A percentile compares a stretch with the other conserved stretches of the same genome.
These are phyloP conservation scores for Drechslerella dactyloides DNA, from an alignment of 2,329 filamentous ascomycete genomes.

Conservation along the genomic window DNA sequence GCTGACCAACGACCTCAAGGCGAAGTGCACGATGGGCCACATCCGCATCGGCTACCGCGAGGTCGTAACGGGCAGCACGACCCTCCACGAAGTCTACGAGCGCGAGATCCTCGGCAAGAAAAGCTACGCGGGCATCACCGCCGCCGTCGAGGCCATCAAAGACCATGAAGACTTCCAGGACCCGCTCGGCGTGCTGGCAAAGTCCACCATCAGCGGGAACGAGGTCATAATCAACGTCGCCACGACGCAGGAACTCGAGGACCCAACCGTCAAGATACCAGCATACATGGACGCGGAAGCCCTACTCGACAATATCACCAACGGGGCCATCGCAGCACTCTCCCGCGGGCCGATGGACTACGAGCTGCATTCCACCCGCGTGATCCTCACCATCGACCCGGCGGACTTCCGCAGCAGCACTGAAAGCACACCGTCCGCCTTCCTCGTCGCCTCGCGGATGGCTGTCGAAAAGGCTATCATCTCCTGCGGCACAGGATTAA, in stretches of 20 bases:
- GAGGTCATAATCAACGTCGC: conserved; percentile 65
- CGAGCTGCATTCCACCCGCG: conserved; percentile 76
- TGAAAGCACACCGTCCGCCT: conserved; percentile 71
- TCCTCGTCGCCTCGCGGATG: conserved; percentile 70
- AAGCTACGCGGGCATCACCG: conserved; percentile 78
- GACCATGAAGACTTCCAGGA: conserved; percentile 55
- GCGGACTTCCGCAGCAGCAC: conserved; percentile 68
- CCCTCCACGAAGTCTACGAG: conserved; percentile 71
- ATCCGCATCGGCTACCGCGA: conserved; percentile 98
- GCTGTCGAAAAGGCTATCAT: conserved; percentile 74
- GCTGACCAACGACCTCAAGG: conserved; percentile 86
- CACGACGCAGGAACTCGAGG: conserved; percentile 52
- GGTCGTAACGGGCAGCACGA: conserved; percentile 67
- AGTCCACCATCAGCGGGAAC: conserved; percentile 73
- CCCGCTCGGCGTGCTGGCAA: conserved; percentile 56
- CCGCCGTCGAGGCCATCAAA: conserved; percentile 68
- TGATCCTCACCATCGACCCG: conserved; percentile 73
- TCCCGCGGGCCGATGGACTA: conserved; percentile 83
- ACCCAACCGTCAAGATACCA: conserved; percentile 57
- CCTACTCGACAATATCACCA: conserved; percentile 68
- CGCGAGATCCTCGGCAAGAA: conserved; percentile 78
- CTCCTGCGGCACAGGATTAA: conserved; percentile 67
- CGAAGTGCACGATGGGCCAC: conserved; percentile 79
- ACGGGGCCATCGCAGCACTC: conserved; percentile 81
- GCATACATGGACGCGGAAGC: conserved; percentile 55